A percentile compares a stretch with the other conserved stretches of the same genome.
These are phyloP conservation scores for Paramecium primaurelia DNA, from an alignment of 73 alveolate species.

Conservation along the genomic window DNA sequence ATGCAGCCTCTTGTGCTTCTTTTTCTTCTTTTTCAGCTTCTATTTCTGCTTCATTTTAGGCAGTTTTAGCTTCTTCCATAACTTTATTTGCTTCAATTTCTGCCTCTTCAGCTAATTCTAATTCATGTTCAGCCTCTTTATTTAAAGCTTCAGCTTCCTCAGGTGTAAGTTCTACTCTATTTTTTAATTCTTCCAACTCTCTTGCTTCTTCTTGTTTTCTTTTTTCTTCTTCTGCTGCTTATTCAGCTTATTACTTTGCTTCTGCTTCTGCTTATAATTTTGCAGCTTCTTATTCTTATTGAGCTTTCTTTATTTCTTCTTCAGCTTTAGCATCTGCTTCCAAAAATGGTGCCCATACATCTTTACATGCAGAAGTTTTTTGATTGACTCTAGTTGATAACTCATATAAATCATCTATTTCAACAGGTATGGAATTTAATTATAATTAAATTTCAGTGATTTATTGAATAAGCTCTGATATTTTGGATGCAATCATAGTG, in stretches of 20 bases:
- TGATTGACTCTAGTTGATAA: neutral
- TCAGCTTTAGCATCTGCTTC: slow-evolving; percentile 9
- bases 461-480: neutral
- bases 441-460: slow-evolving; percentile 4
- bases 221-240: neutral
- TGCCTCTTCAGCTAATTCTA: neutral
- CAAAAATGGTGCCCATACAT: neutral
- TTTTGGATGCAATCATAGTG: neutral
- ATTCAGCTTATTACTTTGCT: neutral
- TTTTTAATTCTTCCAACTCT: neutral
- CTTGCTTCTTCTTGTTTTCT: neutral
- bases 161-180: neutral
- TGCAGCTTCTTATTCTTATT: neutral
- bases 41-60: neutral
- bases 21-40: neutral
- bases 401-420: slow-evolving; percentile 5
- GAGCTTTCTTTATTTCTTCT: neutral
- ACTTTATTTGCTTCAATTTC: neutral
- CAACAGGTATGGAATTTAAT: neutral
- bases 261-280: neutral
- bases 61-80: neutral
- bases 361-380: neutral
- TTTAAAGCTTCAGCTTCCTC: slow-evolving; percentile 25
- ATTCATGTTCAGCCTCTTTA: neutral
- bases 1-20: neutral